Conservation (phyloP, 306 rosid species). For the Oxytropis ochrocephala region DNA sequence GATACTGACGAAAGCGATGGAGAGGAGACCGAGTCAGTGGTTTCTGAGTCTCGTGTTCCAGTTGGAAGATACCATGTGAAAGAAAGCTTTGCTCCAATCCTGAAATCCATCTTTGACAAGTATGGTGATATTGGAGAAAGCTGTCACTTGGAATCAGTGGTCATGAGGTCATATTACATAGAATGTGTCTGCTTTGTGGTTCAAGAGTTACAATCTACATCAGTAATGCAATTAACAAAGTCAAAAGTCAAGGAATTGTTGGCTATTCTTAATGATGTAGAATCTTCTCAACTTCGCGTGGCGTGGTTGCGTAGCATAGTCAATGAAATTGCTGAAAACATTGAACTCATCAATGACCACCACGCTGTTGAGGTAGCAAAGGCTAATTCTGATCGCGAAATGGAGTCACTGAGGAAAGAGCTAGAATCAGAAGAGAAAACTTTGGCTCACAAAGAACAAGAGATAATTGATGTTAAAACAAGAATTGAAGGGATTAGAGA, state of each 20-base stretch:
- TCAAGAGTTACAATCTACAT: constrained; percentile 60
- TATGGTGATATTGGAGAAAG: constrained; percentile 76
- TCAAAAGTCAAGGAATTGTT: constrained; percentile 60
- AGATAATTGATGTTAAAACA: constrained; percentile 37
- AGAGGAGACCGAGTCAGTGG: constrained; percentile 47
- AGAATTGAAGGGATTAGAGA: constrained; percentile 37
- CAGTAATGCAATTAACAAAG: constrained; percentile 45
- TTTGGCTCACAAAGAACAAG: constrained; percentile 58
- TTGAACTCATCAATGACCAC: constrained; percentile 50
- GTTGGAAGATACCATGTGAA: constrained; percentile 84
- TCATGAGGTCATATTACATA: constrained; percentile 76
- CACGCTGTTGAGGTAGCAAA: constrained; percentile 38
- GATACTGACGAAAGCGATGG: constrained; percentile 54
- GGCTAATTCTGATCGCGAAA: constrained; percentile 42
- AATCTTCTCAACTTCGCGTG: constrained; percentile 59
- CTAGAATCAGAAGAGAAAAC: constrained; percentile 46
- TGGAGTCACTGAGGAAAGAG: constrained; percentile 46
- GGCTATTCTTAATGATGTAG: constrained; percentile 84
- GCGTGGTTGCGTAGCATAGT: constrained; percentile 61
- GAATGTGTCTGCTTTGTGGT: constrained; percentile 84
- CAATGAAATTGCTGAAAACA: constrained; percentile 40
- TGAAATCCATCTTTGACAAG: constrained; percentile 56
- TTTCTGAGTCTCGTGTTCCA: constrained; percentile 62
- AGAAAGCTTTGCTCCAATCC: constrained; percentile 66
- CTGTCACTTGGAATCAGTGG: constrained; percentile 79